Conservation (phyloP, 164 flowering plant species). For the Litsea cubeba region DNA sequence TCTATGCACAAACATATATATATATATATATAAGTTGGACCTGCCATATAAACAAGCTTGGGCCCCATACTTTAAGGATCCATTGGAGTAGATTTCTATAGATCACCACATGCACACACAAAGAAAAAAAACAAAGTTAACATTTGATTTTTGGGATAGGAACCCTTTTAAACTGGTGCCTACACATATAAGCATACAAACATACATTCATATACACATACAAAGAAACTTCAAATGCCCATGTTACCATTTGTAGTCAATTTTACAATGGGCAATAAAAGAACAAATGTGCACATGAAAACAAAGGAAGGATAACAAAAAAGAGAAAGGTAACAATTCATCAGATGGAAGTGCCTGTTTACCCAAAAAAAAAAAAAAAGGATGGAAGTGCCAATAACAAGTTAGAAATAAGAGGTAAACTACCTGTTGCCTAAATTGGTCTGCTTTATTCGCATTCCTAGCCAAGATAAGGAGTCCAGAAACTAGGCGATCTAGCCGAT, state of each 20-base stretch:
- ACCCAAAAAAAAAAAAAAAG: too few relatives aligned
- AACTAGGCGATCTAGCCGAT: constrained; percentile 90
- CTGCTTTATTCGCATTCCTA: constrained; percentile 81
- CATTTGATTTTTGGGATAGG: too few relatives aligned
- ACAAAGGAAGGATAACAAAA: not conserved
- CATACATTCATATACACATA: not conserved
- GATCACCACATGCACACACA: too few relatives aligned
- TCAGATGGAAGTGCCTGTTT: not conserved
- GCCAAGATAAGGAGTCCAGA: constrained; percentile 95
- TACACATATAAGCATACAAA: too few relatives aligned
- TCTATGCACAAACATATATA: too few relatives aligned
- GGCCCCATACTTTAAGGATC: too few relatives aligned
- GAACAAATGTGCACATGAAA: not conserved
- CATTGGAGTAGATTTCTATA: too few relatives aligned
- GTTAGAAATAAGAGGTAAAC: constrained; percentile 2
- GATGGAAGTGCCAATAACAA: not conserved
- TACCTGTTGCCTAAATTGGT: constrained; percentile 84
- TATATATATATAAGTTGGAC: too few relatives aligned
- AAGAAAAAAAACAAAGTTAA: too few relatives aligned
- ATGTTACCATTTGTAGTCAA: not conserved
- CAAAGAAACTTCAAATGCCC: not conserved
- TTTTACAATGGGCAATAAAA: not conserved
- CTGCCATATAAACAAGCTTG: too few relatives aligned
- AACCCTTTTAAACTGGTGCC: too few relatives aligned
- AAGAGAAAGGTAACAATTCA: not conserved